phyloP scores from a whole-genome alignment of 345 rosid species.

The Murraya paniculata region DNA sequence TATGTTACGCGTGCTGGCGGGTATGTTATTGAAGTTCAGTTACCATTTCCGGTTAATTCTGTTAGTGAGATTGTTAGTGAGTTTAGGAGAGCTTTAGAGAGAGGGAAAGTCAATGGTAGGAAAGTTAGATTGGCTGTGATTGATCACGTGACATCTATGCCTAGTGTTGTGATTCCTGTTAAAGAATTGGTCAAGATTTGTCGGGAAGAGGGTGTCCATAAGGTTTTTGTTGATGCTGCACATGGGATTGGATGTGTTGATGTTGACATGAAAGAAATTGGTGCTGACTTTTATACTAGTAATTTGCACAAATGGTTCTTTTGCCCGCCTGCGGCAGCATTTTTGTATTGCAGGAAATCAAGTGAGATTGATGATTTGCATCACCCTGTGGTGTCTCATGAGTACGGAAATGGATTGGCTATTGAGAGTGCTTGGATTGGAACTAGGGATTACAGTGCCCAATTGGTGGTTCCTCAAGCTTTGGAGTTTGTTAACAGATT shows the following conservation, averaged over 20 bases:
- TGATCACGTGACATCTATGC: conserved; percentile 95
- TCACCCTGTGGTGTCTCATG: conserved; percentile 92
- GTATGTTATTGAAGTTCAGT: conserved; percentile 68
- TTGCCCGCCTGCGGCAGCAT: conserved; percentile 88
- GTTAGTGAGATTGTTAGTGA: conserved; percentile 54
- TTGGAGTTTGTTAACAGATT: conserved; percentile 79
- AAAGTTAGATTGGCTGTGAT: conserved; percentile 83
- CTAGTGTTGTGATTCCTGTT: conserved; percentile 79
- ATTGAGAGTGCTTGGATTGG: conserved; percentile 93
- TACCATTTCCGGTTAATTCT: conserved; percentile 81
- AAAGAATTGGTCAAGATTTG: conserved; percentile 78
- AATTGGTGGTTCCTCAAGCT: conserved; percentile 74
- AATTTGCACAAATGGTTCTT: conserved; percentile 95
- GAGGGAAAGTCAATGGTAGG: conserved; percentile 61
- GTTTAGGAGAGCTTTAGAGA: conserved; percentile 56
- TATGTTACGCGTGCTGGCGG: conserved; percentile 88
- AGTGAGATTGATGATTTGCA: conserved; percentile 46
- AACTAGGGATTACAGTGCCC: conserved; percentile 87
- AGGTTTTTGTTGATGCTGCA: conserved; percentile 89
- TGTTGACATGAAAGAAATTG: conserved; percentile 82
- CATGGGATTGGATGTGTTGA: conserved; percentile 90
- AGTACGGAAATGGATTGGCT: conserved; percentile 88
- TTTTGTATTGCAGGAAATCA: conserved; percentile 68
- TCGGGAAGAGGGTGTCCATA: conserved; percentile 85
- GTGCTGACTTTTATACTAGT: conserved; percentile 88